Base-by-base conservation (phyloP, 2,329 filamentous ascomycete species). In the Byssochlamys sp. region DNA sequence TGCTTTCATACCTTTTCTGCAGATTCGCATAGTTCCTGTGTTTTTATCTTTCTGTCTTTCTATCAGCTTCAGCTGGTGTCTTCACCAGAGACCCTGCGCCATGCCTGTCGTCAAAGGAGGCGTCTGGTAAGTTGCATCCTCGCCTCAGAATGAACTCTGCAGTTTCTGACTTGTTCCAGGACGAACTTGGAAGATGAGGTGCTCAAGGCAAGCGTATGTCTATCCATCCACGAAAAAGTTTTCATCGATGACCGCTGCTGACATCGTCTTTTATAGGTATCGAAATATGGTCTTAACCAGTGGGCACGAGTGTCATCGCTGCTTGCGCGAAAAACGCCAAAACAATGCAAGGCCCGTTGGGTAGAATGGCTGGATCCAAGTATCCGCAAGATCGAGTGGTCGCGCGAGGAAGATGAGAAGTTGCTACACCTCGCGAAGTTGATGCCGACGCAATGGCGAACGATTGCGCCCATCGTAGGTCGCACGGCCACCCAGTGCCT, bases 321-420 rank as follows among this genome's bases (percentile, higher is more conserved):
- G 63, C 86, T 99, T 64, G 92, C 92, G 71, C 90, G 95, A 69
- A 99, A 99, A 76, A 97, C 94, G 31, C 87, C 94, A 55, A 99
- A 99, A 78, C 94, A 99, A 78, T 99, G 94, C 84, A 99, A 99
- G 78, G 92, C 94, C 60, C 84, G 94, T 78, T 99, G 94, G 94
- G 86, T 87, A 72, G 92, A 99, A 82, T 99, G 94, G 92, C 84
- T 99, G 64, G 94, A 99, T 71, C 94, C 94, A 24, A 90, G 89
- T 71, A 97, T 99, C 78, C 89, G 92, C 70, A 99, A 99, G 80
- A 94, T 95, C 66, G 94, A 99, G 78, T 99, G 94, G 92, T 96
- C 90, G 71, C 89, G 94, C 70, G 94, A 99, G 75, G 94, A 99
- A 73, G 94, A 99, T 73, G 94, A 99, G 80, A 96, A 95, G 78